A percentile compares a stretch with the other conserved stretches of the same genome.
phyloP scores from a whole-genome alignment of 2,329 filamentous ascomycete genomes.

The Diaporthe velutina region DNA sequence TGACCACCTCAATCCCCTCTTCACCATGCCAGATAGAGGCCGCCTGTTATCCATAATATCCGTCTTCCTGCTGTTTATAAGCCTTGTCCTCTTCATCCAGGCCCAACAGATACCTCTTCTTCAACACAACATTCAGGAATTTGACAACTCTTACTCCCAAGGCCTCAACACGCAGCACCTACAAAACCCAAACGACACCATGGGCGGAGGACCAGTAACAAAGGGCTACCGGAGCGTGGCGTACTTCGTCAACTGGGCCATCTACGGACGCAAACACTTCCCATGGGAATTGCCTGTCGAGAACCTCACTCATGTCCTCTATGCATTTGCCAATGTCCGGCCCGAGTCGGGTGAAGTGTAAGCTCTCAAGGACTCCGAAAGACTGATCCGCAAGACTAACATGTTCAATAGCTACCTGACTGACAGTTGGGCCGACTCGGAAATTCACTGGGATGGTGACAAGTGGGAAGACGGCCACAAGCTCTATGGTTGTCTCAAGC shows the following conservation, averaged over 20 bases:
- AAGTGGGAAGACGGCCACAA: slow-evolving; percentile 84
- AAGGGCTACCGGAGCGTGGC: slow-evolving; percentile 74
- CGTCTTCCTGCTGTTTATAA: slow-evolving; percentile 35
- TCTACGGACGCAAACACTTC: slow-evolving; percentile 87
- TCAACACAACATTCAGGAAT: slow-evolving; percentile 33
- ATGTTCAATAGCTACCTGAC: slow-evolving; percentile 58
- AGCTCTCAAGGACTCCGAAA: slow-evolving; percentile 41
- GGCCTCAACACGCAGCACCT: slow-evolving; percentile 21
- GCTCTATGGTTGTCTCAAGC: slow-evolving; percentile 90
- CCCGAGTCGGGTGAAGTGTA: slow-evolving; percentile 82
- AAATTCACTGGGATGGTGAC: slow-evolving; percentile 80
- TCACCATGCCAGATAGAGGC: slow-evolving; percentile 38
- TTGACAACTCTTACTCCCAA: slow-evolving; percentile 33
- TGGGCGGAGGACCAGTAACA: slow-evolving; percentile 57
- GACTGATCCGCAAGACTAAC: not conserved
- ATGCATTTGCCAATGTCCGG: slow-evolving; percentile 89
- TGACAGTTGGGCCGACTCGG: slow-evolving; percentile 75
- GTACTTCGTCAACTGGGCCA: slow-evolving; percentile 86
- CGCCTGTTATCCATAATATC: slow-evolving; percentile 27
- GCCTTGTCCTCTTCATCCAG: slow-evolving; percentile 19
- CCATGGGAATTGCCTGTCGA: slow-evolving; percentile 86
- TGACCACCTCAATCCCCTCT: not conserved
- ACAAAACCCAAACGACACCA: slow-evolving; percentile 44
- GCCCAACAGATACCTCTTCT: slow-evolving; percentile 26
- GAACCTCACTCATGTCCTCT: slow-evolving; percentile 89